A percentile compares a stretch with the other conserved stretches of the same genome.
Evolutionary conservation across 805 yeast species (phyloP).

Genomic region (Kodamaea kaohsiungensis): DNA sequence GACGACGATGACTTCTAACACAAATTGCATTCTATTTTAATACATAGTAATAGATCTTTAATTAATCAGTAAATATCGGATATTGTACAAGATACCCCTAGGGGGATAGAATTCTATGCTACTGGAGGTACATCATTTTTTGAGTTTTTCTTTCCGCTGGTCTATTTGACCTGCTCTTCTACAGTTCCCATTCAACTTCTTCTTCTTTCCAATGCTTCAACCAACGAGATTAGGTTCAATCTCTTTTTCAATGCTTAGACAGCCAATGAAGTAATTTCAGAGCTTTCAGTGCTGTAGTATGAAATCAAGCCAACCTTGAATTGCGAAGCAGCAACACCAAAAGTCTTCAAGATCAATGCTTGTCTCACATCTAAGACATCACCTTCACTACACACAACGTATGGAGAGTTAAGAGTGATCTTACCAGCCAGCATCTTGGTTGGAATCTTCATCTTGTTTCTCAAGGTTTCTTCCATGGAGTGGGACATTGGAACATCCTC

Average conservation of each 20-base stretch:
- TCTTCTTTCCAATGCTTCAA: too few species aligned
- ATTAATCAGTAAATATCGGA: slow-evolving; percentile 2
- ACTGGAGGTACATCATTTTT: not conserved
- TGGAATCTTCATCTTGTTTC: slow-evolving; percentile 88
- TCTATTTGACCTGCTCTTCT: not conserved
- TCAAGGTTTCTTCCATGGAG: slow-evolving; percentile 88
- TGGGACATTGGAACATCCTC: slow-evolving; percentile 98
- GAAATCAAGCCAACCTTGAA: slow-evolving; percentile 82
- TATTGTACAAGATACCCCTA: slow-evolving; percentile 4
- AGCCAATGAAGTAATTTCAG: slow-evolving; percentile 22
- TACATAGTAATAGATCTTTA: not conserved
- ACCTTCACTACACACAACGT: slow-evolving; percentile 77
- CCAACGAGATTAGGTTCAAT: too few species aligned
- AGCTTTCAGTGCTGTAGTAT: slow-evolving; percentile 66
- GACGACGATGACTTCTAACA: slow-evolving; percentile 10
- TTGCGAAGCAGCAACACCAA: slow-evolving; percentile 92
- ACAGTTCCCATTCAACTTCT: not conserved
- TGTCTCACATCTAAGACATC: slow-evolving; percentile 84
- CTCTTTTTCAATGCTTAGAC: not conserved
- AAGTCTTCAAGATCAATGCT: slow-evolving; percentile 88
- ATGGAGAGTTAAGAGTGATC: slow-evolving; percentile 72
- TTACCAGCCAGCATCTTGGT: slow-evolving; percentile 90
- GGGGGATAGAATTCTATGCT: slow-evolving; percentile 5
- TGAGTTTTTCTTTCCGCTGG: not conserved
- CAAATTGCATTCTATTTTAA: not conserved